Evolutionary conservation across 352 stramenopile species (phyloP), one percentile per base, ranked within the genome.

Genomic region (Pythium chondricola): DNA sequence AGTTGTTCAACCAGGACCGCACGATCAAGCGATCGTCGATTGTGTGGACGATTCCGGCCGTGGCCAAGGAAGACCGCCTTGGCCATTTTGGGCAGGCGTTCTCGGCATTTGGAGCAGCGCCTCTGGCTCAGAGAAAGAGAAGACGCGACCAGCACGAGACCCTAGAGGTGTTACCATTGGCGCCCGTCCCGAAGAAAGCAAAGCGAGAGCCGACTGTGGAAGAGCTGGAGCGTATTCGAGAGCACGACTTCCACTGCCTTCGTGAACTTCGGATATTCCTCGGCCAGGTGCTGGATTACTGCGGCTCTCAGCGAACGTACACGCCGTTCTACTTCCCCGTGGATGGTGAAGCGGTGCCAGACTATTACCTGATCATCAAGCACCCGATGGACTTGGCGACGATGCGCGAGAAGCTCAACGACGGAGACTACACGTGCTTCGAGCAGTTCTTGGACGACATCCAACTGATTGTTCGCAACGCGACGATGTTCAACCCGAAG

Each of bases 321-420:
- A 59, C 63, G 1, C 76, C 75, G 16, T 94, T 94, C 41, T 68
- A 82, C 40, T 65, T 65, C 18, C 79, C 82, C 0, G 83, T 96
- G 38, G 80, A 95, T 32, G 62, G 65, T 11, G 63, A 77, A 22
- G 75, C 70, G 18, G 87, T 96, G 4, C 85, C 85, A 3, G 85
- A 95, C 32, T 96, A 96, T 54, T 92, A 95, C 44, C 36, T 89
- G 36, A 90, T 96, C 48, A 85, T 96, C 42, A 80, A 83, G 47
- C 41, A 69, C 4, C 87, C 86, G 13, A 96, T 96, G 83, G 83
- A 93, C 55, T 51, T 97, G 35, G 85, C 69, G 33, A 85, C 69
- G 16, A 97, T 97, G 73, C 83, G 79, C 5, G 79, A 88, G 38
- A 95, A 93, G 55, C 57, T 97, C 7, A 91, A 96, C 46, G 82